Evolutionary conservation across 139 green algal species (phyloP).

Genomic region (Mychonastes homosphaera): DNA sequence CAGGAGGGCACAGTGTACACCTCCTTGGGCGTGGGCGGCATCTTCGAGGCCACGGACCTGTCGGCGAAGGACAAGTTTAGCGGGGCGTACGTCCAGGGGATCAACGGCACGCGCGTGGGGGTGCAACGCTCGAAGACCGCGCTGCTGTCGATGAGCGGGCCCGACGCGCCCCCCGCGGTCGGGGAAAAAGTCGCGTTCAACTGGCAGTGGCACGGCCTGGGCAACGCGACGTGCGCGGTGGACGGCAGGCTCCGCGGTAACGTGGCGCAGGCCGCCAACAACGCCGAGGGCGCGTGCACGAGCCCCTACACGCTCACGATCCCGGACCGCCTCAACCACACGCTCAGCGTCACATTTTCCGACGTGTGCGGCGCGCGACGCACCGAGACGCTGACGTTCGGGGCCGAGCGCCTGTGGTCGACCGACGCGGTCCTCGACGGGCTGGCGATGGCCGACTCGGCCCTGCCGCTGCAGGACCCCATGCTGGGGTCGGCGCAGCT

Average conservation of each 20-base stretch:
- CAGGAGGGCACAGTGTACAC: not conserved
- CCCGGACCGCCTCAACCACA: conserved; percentile 5
- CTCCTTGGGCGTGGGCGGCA: not conserved
- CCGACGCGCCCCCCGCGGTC: too few relatives aligned
- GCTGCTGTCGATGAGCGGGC: not conserved
- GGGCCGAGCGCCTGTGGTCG: conserved; percentile 2
- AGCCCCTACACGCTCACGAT: conserved; percentile 3
- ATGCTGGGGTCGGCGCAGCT: too few relatives aligned
- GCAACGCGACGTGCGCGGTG: conserved; percentile 1
- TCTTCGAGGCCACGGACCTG: not conserved
- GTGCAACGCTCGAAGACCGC: not conserved
- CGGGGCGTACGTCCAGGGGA: not conserved
- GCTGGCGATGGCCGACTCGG: not conserved
- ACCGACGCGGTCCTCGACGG: not conserved
- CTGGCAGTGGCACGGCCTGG: conserved; percentile 11
- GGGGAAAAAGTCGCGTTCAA: not conserved
- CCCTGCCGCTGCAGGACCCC: not conserved
- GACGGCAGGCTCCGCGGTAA: too few relatives aligned
- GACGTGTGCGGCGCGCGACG: conserved; percentile 10
- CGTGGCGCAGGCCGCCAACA: not conserved
- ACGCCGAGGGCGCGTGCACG: conserved; percentile 1
- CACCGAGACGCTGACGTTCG: conserved; percentile 1
- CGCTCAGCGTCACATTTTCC: conserved; percentile 4
- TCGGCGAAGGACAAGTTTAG: not conserved
- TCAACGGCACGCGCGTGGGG: not conserved